These are phyloP conservation scores for Tetradesmus lagerheimii DNA, from an alignment of 139 green algal species.

Conservation along the genomic window DNA sequence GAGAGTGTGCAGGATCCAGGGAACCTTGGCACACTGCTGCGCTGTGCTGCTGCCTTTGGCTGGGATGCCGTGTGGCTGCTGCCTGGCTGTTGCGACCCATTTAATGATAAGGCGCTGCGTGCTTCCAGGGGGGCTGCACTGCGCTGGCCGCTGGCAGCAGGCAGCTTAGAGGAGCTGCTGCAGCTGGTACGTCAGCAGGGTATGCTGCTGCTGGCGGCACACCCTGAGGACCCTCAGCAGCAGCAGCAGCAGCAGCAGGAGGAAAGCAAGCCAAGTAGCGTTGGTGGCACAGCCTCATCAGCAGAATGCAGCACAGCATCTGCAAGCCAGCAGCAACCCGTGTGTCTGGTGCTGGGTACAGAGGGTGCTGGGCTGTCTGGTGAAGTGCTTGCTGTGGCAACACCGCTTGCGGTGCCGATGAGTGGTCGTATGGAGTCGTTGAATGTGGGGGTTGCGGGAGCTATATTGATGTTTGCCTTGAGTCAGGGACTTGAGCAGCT, in stretches of 20 bases:
- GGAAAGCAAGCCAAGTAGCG: neutral
- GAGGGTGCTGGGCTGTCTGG: conserved; percentile 83
- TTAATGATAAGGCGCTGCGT: conserved; percentile 74
- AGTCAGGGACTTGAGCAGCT: conserved; percentile 43
- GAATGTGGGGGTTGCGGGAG: conserved; percentile 85
- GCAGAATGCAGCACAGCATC: neutral
- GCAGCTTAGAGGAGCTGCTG: conserved; percentile 47
- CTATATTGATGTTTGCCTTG: conserved; percentile 65
- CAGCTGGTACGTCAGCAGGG: conserved; percentile 21
- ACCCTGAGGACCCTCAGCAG: conserved; percentile 39
- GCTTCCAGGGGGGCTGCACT: conserved; percentile 59
- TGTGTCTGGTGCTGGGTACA: conserved; percentile 83
- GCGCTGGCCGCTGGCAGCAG: conserved; percentile 41
- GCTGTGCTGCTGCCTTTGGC: conserved; percentile 82
- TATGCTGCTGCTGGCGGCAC: conserved; percentile 67
- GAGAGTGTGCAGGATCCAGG: conserved; percentile 81
- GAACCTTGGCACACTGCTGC: conserved; percentile 80
- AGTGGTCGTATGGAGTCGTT: conserved; percentile 77
- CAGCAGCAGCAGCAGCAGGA: conserved; percentile 15
- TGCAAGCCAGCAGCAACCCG: neutral
- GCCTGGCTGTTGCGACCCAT: conserved; percentile 83
- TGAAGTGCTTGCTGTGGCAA: conserved; percentile 53
- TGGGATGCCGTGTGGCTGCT: conserved; percentile 83
- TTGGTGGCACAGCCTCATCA: neutral
- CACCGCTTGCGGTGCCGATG: conserved; percentile 78